Evolutionary conservation across 75 land plant species (phyloP).

Genomic region (Isoetes taiwanensis): DNA sequence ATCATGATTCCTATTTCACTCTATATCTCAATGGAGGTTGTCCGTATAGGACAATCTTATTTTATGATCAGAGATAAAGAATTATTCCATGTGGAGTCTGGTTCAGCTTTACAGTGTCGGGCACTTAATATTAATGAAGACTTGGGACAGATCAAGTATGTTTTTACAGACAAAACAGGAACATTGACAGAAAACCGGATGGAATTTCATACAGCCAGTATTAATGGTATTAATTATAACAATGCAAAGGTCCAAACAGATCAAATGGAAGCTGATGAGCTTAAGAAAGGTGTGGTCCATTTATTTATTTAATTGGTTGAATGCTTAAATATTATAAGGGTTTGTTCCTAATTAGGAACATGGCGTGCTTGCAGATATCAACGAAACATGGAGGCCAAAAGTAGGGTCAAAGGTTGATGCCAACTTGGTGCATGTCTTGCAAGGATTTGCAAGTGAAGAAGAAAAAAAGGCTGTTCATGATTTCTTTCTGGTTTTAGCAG

Average conservation of each 20-base stretch:
- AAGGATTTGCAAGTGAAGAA: conserved; percentile 21
- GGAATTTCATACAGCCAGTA: conserved; percentile 64
- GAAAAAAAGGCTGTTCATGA: conserved; percentile 55
- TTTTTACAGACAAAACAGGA: conserved; percentile 85
- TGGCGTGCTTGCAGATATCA: too few relatives aligned
- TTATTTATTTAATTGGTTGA: conserved; percentile 5
- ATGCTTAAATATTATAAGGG: conserved; percentile 4
- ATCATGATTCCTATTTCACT: conserved; percentile 87
- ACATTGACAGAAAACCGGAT: conserved; percentile 85
- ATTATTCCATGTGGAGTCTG: conserved; percentile 52
- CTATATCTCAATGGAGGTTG: conserved; percentile 83
- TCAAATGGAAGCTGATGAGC: conserved; percentile 13
- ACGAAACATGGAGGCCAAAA: conserved; percentile 33
- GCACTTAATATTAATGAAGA: conserved; percentile 89
- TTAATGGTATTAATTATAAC: conserved; percentile 48
- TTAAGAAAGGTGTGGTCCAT: conserved; percentile 7
- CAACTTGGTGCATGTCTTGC: conserved; percentile 39
- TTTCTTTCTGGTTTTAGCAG: conserved; percentile 69
- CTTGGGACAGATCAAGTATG: conserved; percentile 66
- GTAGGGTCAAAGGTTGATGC: conserved; percentile 32
- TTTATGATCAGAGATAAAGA: conserved; percentile 76
- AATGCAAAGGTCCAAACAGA: conserved; percentile 1
- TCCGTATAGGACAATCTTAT: conserved; percentile 74
- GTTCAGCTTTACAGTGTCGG: conserved; percentile 69
- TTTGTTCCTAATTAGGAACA: too few relatives aligned